Conservation (phyloP, 2,329 filamentous ascomycete species). For the Aschersonia sp. region DNA sequence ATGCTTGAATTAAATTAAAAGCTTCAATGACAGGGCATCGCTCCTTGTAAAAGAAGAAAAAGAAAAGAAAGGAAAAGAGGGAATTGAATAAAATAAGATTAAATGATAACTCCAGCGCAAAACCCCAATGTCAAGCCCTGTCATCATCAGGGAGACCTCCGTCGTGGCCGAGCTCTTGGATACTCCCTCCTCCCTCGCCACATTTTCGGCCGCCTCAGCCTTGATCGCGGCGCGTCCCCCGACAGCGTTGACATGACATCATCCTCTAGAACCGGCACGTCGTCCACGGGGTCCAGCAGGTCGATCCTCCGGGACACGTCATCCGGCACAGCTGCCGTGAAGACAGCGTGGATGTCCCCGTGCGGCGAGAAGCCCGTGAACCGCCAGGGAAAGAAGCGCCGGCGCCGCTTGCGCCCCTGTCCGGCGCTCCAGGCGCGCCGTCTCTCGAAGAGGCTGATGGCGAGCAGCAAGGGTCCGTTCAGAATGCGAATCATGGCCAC, state of each 20-base stretch:
- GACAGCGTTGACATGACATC: constrained; percentile 15
- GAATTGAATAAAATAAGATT: not conserved
- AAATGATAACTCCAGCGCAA: not conserved
- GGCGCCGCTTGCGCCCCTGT: constrained; percentile 4
- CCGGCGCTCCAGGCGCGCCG: constrained; percentile 25
- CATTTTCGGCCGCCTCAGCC: constrained; percentile 3
- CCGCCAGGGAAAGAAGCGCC: constrained; percentile 16
- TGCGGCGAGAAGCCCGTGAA: constrained; percentile 40
- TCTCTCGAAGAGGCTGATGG: constrained; percentile 48
- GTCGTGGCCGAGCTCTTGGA: constrained; percentile 2
- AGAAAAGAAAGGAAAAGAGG: not conserved
- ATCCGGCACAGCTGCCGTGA: constrained; percentile 41
- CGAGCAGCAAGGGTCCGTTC: constrained; percentile 48
- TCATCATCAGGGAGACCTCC: not conserved
- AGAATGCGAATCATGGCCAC: constrained; percentile 47
- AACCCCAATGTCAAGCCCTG: not conserved
- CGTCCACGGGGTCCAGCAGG: constrained; percentile 17
- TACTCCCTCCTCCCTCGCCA: constrained; percentile 3
- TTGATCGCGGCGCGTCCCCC: constrained; percentile 9
- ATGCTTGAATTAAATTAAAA: not conserved
- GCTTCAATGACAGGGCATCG: not conserved
- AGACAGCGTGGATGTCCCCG: constrained; percentile 44
- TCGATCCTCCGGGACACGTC: constrained; percentile 18
- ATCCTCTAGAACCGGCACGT: constrained; percentile 17
- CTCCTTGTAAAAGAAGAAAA: not conserved